Base-by-base conservation (phyloP, 208 protist genomes). In the Leishmania arabica region DNA sequence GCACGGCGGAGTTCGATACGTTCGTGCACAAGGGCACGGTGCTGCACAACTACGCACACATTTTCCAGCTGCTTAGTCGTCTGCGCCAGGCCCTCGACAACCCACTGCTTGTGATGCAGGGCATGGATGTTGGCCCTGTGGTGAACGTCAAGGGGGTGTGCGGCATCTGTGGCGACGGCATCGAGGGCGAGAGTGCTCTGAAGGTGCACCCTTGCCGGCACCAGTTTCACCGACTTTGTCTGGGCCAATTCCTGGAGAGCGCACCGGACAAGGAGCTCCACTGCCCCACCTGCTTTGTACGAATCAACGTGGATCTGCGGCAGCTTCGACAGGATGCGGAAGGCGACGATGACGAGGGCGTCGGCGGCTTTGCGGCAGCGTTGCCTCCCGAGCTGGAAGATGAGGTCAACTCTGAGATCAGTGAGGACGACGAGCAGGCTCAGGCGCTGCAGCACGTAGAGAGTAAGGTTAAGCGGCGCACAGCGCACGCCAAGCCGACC, bases 1-100 rank as follows among this genome's bases (percentile, higher is more conserved):
- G 92, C 73, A 93, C 94, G 78, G 85, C 93, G 3, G 84, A 95
- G 75, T 98, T 98, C 83, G 93, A 98, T 80, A 96, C 91, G 21
- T 98, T 98, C 86, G 92, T 98, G 31, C 68, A 86, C 68, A 97
- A 96, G 80, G 95, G 95, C 58, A 98, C 95, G 13, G 87, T 98
- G 66, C 85, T 98, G 64, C 94, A 98, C 89, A 98, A 98, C 88
- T 98, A 98, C 86, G 96, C 96, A 49, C 94, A 99, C 82, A 98
- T 99, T 84, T 98, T 99, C 87, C 95, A 98, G 83, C 85, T 99
- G 54, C 88, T 99, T 54, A 96, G 94, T 77, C 91, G 96, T 27
- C 90, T 99, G 72, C 92, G 96, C 15, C 97, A 99, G 84, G 90
- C 96, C 40, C 89, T 98, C 42, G 96, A 98, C 86, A 95, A 98